Base-by-base conservation (phyloP, 345 rosid species). In the Salix caprea region DNA sequence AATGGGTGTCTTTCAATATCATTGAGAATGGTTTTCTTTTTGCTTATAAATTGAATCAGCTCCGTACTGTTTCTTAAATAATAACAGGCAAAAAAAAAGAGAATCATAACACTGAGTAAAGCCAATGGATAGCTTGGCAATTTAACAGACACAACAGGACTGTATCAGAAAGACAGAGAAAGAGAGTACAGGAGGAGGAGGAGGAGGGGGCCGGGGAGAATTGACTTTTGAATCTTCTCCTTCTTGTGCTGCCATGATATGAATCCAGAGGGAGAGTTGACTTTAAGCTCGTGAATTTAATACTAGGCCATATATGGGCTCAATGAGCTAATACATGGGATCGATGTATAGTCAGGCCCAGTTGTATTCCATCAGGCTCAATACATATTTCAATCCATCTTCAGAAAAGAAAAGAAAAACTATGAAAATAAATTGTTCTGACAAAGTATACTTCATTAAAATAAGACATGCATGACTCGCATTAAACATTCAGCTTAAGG, bases 181-280 rank as follows among this genome's bases (percentile, higher is more conserved):
- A 30, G 60, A 70, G 50, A 32, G n/a, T 72, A 67, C 81, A 68
- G 76, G 79, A 44, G 76, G 67, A 60, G 76, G 70, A 23, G 36
- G 70, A 23, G 28, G 71, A 2, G 76, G 37, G 7, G 37, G 37
- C 37, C 37, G 37, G 6, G 37, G 72, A 42, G 81, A 46, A 58
- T 76, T 72, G 81, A 71, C 67, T 54, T 67, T 14, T 1, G 79
- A 58, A 56, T 68, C 74, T 61, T 79, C 74, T 42, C 74, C 26
- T 67, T 68, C 71, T 42, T 67, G 58, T 52, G 0, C 82, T 32
- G 83, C 74, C 83, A 81, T 84, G 64, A 54, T 69, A 40, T 16
- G 39, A 54, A 37, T 26, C 52, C 70, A 46, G 65, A 64, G 0
- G 44, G 23, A 58, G 74, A 15, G 15, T 16, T 21, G 50, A 74